Evolutionary conservation across 768 basidiomycete species (phyloP).

Genomic region (Suillus cothurnatus): DNA sequence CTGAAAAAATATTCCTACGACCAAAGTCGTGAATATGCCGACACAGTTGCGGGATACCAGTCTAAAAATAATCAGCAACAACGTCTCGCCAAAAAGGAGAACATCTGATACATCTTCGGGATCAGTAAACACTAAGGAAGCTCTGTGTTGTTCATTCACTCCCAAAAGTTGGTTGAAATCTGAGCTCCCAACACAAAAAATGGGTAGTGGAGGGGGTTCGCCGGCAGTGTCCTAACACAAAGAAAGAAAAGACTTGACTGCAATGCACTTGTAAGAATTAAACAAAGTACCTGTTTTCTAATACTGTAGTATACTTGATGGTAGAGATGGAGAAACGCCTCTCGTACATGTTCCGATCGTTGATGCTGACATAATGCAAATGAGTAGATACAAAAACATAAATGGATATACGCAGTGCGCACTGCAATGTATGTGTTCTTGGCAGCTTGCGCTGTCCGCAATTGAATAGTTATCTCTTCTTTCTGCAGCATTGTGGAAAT

Average conservation of each 20-base stretch:
- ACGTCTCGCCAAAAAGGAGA: not conserved
- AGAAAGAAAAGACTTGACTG: not conserved
- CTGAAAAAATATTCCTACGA: not conserved
- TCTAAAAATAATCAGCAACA: not conserved
- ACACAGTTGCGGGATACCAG: not conserved
- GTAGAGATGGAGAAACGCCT: not conserved
- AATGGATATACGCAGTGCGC: not conserved
- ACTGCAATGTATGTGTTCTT: conserved; percentile 1
- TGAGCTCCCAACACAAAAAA: not conserved
- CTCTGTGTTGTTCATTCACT: not conserved
- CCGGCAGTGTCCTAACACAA: not conserved
- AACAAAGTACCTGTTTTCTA: not conserved
- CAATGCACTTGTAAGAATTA: not conserved
- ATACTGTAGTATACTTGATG: not conserved
- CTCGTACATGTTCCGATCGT: not conserved
- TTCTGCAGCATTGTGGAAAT: not conserved
- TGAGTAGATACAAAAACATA: not conserved
- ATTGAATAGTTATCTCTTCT: not conserved
- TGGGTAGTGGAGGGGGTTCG: not conserved
- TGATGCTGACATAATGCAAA: not conserved
- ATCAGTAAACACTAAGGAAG: not conserved
- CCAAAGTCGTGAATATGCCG: not conserved
- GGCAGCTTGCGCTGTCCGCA: not conserved
- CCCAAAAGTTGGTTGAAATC: not conserved
- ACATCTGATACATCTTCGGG: not conserved